Conservation (phyloP, 2,329 filamentous ascomycete genomes). For the Cladophialophora chaetospira region DNA sequence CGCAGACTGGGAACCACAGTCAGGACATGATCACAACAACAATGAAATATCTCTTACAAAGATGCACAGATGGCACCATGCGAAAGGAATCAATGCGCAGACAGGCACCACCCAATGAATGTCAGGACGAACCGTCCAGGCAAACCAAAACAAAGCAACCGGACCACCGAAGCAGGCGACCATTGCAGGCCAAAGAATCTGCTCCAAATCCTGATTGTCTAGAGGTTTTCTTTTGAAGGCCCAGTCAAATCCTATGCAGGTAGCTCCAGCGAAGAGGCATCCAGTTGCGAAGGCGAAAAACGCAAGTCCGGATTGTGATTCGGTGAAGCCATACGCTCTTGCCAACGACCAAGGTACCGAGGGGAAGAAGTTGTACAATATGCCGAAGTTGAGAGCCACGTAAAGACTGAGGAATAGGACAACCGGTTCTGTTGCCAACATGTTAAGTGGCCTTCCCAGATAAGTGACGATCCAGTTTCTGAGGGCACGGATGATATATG, state of each 20-base stretch:
- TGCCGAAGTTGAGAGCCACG: conserved; percentile 16
- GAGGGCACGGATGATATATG: conserved; percentile 51
- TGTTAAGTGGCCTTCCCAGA: conserved; percentile 9
- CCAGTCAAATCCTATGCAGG: conserved; percentile 36
- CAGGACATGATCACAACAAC: neutral
- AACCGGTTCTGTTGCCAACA: conserved; percentile 17
- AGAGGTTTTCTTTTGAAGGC: conserved; percentile 26
- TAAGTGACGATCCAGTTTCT: conserved; percentile 1
- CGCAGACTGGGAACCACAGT: conserved; percentile 41
- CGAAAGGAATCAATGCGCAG: conserved; percentile 31
- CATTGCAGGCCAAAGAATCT: conserved; percentile 41
- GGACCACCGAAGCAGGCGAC: conserved; percentile 34
- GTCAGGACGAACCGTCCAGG: conserved; percentile 44
- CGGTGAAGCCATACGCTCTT: conserved; percentile 24
- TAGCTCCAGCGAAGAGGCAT: conserved; percentile 34
- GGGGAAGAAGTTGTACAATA: conserved; percentile 37
- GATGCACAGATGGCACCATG: conserved; percentile 33
- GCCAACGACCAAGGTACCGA: conserved; percentile 30
- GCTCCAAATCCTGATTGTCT: conserved; percentile 33
- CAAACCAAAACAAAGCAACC: conserved; percentile 17
- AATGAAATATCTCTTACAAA: conserved; percentile 45
- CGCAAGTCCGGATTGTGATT: conserved; percentile 39
- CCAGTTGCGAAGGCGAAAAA: conserved; percentile 40
- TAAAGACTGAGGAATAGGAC: conserved; percentile 14
- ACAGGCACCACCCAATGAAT: conserved; percentile 44